Evolutionary conservation across 2,329 filamentous ascomycete genomes (phyloP), one percentile per base, ranked within the genome.

Genomic region (Claviceps sorghi): DNA sequence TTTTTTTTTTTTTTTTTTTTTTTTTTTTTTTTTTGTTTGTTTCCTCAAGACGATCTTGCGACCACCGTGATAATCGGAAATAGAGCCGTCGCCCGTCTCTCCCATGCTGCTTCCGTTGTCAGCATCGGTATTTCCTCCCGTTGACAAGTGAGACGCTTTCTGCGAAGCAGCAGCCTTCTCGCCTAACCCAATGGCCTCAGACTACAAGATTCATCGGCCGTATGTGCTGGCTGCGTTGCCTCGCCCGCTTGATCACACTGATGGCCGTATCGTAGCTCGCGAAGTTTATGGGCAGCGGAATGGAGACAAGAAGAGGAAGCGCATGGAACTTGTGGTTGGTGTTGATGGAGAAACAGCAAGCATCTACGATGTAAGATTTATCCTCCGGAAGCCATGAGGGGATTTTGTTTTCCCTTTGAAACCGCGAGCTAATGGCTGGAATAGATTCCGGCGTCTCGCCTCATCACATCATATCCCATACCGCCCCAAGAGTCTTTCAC

Each of bases 401-500:
- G 10, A 26, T 21, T 17, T 21, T 21, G 5, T 15, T 19, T 11
- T 13, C 19, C 15, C 7, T 21, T 3, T 4, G 4, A 22, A 32
- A 32, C 2, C 34, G 34, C 43, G 22, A 50, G 19, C 21, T 58
- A 40, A 59, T n/a, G 26, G 2, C 30, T 40, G 13, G 22, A 7
- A 13, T 56, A 84, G 81, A 72, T 83, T 46, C 73, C 79, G 3
- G 76, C 78, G 3, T 77, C 80, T 6, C 73, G 77, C 55, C 69
- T 83, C 55, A 74, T 84, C 59, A 83, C 80, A 7, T 84, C 81
- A 2, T 84, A 84, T 62, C 80, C 81, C 22, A 76, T 84, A 55
- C 78, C 81, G 29, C 82, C 81, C 1, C 79, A 83, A 63, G 76
- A 81, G 51, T 73, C 72, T 50, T 82, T 84, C 62, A 79, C 79